Percentiles rank a stretch among this genome's conserved stretches.
Evolutionary conservation across 768 basidiomycete genomes (phyloP).

Genomic region (Pleurotus ostreatus): DNA sequence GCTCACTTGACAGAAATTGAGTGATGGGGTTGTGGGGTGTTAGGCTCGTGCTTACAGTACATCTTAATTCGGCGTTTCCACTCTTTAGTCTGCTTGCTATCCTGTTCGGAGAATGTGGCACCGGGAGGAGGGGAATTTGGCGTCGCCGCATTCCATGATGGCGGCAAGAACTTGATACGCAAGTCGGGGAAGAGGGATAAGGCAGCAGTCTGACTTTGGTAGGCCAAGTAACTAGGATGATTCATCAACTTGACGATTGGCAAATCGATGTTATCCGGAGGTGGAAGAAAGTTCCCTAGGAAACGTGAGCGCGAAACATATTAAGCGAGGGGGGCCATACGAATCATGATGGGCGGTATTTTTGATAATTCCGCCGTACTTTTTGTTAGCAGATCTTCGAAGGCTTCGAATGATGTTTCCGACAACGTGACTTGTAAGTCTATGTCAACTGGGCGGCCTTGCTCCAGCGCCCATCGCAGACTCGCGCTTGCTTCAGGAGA

Average conservation of each 20-base stretch:
- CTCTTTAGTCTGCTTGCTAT: conserved; percentile 51
- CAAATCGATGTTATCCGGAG: conserved; percentile 64
- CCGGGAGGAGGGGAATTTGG: conserved; percentile 38
- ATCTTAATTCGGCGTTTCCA: conserved; percentile 77
- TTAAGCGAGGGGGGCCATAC: conserved; percentile 33
- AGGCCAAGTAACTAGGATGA: conserved; percentile 68
- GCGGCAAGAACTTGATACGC: conserved; percentile 73
- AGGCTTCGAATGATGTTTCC: conserved; percentile 52
- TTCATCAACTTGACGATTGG: conserved; percentile 80
- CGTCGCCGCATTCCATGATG: conserved; percentile 62
- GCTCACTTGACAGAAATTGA: conserved; percentile 45
- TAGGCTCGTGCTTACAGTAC: conserved; percentile 58
- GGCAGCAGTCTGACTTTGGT: conserved; percentile 67
- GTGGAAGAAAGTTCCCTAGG: conserved; percentile 76
- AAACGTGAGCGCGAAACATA: conserved; percentile 7
- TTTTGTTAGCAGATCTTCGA: conserved; percentile 71
- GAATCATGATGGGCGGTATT: conserved; percentile 59
- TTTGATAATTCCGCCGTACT: conserved; percentile 43
- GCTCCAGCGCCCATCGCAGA: conserved; percentile 62
- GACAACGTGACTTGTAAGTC: conserved; percentile 53
- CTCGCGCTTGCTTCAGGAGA: conserved; percentile 49
- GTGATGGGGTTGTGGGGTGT: conserved; percentile 1
- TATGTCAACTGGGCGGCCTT: conserved; percentile 65
- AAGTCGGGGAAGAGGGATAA: conserved; percentile 73
- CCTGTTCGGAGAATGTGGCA: not conserved